Evolutionary conservation across 495 filamentous ascomycete genomes (phyloP).

Genomic region (Penicillium crystallinum): DNA sequence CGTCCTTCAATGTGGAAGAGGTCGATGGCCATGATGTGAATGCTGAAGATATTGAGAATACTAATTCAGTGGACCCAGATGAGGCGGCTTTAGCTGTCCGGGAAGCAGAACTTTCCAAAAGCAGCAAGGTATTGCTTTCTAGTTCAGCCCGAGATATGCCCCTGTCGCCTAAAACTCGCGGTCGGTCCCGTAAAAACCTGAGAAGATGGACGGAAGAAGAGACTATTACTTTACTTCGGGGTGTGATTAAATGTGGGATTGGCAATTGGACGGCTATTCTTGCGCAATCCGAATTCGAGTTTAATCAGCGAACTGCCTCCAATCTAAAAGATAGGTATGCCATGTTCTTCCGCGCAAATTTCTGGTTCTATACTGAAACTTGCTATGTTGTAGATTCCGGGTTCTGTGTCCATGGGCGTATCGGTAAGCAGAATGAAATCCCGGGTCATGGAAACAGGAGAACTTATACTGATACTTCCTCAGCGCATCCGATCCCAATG

Average conservation of each 20-base stretch:
- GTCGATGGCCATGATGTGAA: constrained; percentile 11
- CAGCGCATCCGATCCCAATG: constrained; percentile 40
- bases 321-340: constrained; percentile 76
- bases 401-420: constrained; percentile 66
- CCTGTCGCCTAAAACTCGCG: constrained; percentile 37
- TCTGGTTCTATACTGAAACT: constrained; percentile 7
- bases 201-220: constrained; percentile 81
- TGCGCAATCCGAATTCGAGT: constrained; percentile 65
- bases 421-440: constrained; percentile 19
- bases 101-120: neutral
- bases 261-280: constrained; percentile 86
- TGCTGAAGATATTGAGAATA: constrained; percentile 2
- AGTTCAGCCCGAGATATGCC: constrained; percentile 24
- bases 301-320: constrained; percentile 68
- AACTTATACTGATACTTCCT: constrained; percentile 14
- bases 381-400: constrained; percentile 47
- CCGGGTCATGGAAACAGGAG: neutral
- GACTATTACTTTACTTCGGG: constrained; percentile 67
- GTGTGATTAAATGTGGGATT: constrained; percentile 75
- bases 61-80: constrained; percentile 6
- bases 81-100: neutral
- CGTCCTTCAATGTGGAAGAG: constrained; percentile 22
- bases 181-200: constrained; percentile 43
- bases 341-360: neutral
- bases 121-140: constrained; percentile 1